These are phyloP conservation scores for Colletotrichum lini DNA, from an alignment of 2,329 filamentous ascomycete species.

Conservation along the genomic window DNA sequence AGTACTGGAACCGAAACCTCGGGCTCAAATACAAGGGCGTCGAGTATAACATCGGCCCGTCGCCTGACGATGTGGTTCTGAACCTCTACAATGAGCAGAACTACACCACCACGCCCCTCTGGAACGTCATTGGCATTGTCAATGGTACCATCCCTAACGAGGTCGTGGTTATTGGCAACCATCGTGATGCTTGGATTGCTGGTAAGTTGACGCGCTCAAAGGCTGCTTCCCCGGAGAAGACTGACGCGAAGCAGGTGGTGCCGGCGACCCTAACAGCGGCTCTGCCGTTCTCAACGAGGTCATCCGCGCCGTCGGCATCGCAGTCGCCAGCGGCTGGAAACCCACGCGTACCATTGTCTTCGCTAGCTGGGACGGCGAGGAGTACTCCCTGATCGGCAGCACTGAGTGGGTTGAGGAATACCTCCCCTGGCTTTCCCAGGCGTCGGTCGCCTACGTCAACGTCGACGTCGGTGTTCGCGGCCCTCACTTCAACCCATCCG, in stretches of 20 bases:
- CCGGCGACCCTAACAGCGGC: slow-evolving; percentile 86
- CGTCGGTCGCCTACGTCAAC: slow-evolving; percentile 87
- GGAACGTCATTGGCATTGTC: slow-evolving; percentile 94
- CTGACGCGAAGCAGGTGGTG: slow-evolving; percentile 70
- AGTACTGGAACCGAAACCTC: slow-evolving; percentile 78
- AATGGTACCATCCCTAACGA: slow-evolving; percentile 90
- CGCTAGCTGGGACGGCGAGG: slow-evolving; percentile 85
- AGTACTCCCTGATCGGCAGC: slow-evolving; percentile 88
- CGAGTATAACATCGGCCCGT: slow-evolving; percentile 87
- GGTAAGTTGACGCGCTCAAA: slow-evolving; percentile 17
- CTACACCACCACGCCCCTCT: slow-evolving; percentile 85
- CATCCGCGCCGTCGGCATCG: slow-evolving; percentile 80
- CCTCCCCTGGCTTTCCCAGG: slow-evolving; percentile 81
- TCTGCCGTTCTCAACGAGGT: slow-evolving; percentile 86
- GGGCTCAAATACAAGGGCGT: slow-evolving; percentile 86
- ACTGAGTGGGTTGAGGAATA: slow-evolving; percentile 97
- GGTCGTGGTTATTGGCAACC: slow-evolving; percentile 91
- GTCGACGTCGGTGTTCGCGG: slow-evolving; percentile 83
- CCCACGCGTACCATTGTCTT: slow-evolving; percentile 91
- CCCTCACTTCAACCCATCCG: slow-evolving; percentile 72
- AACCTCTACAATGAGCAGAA: slow-evolving; percentile 86
- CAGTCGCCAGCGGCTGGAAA: slow-evolving; percentile 71
- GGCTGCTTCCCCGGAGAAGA: neutral
- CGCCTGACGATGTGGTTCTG: slow-evolving; percentile 78
- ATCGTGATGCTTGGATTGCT: slow-evolving; percentile 90